These are phyloP conservation scores for Tolypocladium pustulatum DNA, from an alignment of 2,329 filamentous ascomycete genomes.

Conservation along the genomic window DNA sequence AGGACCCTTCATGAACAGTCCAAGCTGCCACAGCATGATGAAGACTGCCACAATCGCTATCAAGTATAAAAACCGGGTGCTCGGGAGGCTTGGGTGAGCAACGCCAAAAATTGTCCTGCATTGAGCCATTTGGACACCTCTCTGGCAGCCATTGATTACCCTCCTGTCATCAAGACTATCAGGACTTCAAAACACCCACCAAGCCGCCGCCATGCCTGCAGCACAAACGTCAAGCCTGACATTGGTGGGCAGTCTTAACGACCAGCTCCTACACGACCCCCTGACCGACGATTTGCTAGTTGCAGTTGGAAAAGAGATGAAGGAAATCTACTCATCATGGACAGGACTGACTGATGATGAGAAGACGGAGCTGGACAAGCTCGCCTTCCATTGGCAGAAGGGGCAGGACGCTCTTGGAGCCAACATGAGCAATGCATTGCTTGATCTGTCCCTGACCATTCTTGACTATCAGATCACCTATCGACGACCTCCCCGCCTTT, in stretches of 20 bases:
- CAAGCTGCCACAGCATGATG: too few species aligned
- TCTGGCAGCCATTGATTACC: neutral
- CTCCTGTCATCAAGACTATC: neutral
- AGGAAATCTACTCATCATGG: neutral
- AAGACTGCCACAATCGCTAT: neutral
- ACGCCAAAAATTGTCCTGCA: neutral
- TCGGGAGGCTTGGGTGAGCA: neutral
- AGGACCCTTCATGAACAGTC: neutral
- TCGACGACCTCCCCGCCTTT: neutral
- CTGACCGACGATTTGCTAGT: neutral
- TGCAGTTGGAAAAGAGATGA: neutral
- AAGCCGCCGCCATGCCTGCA: neutral
- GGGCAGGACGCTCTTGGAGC: neutral
- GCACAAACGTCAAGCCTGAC: neutral
- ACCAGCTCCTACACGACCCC: neutral
- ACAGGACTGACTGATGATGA: neutral
- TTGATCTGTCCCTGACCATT: neutral
- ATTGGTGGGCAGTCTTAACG: neutral
- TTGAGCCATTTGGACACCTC: neutral
- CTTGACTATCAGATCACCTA: neutral
- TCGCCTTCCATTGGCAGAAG: neutral
- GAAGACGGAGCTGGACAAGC: neutral
- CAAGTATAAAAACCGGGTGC: neutral
- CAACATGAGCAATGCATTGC: neutral
- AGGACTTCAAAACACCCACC: too few species aligned